Evolutionary conservation across 2,329 filamentous ascomycete genomes (phyloP), one percentile per base, ranked within the genome.

Genomic region (Mycosphaerella sp.): DNA sequence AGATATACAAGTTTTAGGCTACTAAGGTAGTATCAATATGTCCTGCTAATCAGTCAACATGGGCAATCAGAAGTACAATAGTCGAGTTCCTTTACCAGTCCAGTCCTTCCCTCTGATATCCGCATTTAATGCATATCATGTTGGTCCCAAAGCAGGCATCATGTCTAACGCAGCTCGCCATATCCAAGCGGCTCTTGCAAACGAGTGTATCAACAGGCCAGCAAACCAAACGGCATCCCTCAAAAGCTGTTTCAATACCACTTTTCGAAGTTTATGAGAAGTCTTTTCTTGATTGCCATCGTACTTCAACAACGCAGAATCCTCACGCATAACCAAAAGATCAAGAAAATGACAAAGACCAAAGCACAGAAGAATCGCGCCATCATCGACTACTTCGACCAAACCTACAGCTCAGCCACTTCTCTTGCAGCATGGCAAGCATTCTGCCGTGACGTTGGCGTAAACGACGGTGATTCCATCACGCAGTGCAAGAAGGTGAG

Each of bases 401-500:
- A 36, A 6, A 10, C 40, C 3, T 58, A 56, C 34, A 53, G 35
- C 17, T 25, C 40, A 9, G 30, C 35, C 9, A 25, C 21, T 32
- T 27, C 3, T 2, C 48, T 56, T 12, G 34, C 16, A 4, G 30
- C 39, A 21, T 56, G 56, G 56, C 59, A 60, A 36, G 36, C 42
- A 6, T 57, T 60, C n/a, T 59, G 59, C 44, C 18, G 34, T 6
- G 58, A 59, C 42, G 45, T 60, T 5, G 58, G 53, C 7, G 45
- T 54, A 5, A 3, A 41, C 21, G 44, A 37, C 6, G 53, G 54
- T 10, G 21, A 17, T 9, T 56, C 52, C 2, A 56, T 60, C 52
- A 54, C 41, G 13, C 47, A 61, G 42, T 60, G 59, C 56, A 59
- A 54, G 37, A 56, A 59, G 56, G 58, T 53, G 41, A 44, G 54